Conservation (phyloP, 2,329 filamentous ascomycete genomes). For the Xylaria sp. region DNA sequence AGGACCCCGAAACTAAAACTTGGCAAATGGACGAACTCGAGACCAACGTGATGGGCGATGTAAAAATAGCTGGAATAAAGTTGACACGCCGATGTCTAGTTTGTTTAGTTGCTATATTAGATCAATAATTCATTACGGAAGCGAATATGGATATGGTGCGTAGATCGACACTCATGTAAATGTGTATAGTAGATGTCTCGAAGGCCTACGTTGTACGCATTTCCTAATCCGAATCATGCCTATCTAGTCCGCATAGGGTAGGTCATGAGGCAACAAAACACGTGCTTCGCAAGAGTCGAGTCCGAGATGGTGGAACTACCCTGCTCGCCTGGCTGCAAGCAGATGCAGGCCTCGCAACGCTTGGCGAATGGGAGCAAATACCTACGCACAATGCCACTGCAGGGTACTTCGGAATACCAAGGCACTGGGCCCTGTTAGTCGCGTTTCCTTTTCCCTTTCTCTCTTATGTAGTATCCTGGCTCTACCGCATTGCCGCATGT, state of each 20-base stretch:
- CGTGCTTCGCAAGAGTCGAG: slow-evolving; percentile 23
- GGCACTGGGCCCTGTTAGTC: slow-evolving; percentile 23
- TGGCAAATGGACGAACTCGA: slow-evolving; percentile 11
- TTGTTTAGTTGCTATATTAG: neutral
- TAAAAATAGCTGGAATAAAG: slow-evolving; percentile 18
- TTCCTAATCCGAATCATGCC: neutral
- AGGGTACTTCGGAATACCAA: slow-evolving; percentile 37
- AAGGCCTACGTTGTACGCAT: neutral
- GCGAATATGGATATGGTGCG: neutral
- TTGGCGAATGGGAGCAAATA: slow-evolving; percentile 33
- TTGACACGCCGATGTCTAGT: neutral
- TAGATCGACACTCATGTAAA: neutral
- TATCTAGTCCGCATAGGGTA: slow-evolving; percentile 10
- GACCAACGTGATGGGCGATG: neutral
- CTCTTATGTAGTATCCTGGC: neutral
- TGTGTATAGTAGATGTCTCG: too few species aligned
- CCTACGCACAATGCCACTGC: slow-evolving; percentile 21
- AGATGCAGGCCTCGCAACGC: slow-evolving; percentile 27
- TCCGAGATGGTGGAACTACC: slow-evolving; percentile 27
- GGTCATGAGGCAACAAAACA: slow-evolving; percentile 17
- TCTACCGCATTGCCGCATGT: slow-evolving; percentile 22
- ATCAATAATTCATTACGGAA: neutral
- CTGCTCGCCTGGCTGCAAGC: slow-evolving; percentile 29
- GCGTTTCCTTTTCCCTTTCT: slow-evolving; percentile 17
- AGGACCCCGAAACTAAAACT: slow-evolving; percentile 10